Percentiles rank a stretch among this genome's conserved stretches.
These are phyloP conservation scores for Alternaria sp. DNA, from an alignment of 2,329 filamentous ascomycete genomes.

Conservation along the genomic window DNA sequence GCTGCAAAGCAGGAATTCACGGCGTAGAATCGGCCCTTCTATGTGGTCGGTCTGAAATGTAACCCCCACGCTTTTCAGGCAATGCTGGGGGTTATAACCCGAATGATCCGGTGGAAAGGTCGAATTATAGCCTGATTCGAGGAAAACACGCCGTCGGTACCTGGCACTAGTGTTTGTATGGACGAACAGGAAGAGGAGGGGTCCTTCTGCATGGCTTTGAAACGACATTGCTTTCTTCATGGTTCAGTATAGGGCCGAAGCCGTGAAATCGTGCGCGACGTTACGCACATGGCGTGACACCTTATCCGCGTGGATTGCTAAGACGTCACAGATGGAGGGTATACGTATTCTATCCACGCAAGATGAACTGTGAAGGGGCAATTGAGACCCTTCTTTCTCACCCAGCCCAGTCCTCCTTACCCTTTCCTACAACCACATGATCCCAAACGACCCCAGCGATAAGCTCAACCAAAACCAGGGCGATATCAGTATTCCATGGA, in stretches of 20 bases:
- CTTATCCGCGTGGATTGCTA: background rate
- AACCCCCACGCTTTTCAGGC: constrained; percentile 9
- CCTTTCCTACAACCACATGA: background rate
- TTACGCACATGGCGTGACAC: constrained; percentile 4
- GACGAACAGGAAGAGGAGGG: background rate
- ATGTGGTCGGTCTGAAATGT: background rate
- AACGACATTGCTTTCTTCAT: constrained; percentile 1
- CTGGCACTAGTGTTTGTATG: constrained; percentile 8
- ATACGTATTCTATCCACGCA: background rate
- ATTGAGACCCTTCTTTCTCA: background rate
- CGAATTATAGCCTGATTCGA: constrained; percentile 12
- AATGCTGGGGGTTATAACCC: constrained; percentile 1
- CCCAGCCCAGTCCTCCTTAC: background rate
- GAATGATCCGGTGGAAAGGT: constrained; percentile 6
- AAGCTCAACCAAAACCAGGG: background rate
- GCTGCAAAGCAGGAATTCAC: background rate
- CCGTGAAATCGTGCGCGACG: background rate
- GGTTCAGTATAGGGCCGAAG: constrained; percentile 1
- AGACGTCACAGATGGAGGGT: background rate
- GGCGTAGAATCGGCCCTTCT: constrained; percentile 8
- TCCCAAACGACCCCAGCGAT: background rate
- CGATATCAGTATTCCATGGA: background rate
- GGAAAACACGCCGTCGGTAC: constrained; percentile 3
- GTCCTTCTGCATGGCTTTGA: background rate
- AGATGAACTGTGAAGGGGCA: background rate